phyloP scores from a whole-genome alignment of 2,329 filamentous ascomycete genomes.

The Trichoderma afroharzianum region DNA sequence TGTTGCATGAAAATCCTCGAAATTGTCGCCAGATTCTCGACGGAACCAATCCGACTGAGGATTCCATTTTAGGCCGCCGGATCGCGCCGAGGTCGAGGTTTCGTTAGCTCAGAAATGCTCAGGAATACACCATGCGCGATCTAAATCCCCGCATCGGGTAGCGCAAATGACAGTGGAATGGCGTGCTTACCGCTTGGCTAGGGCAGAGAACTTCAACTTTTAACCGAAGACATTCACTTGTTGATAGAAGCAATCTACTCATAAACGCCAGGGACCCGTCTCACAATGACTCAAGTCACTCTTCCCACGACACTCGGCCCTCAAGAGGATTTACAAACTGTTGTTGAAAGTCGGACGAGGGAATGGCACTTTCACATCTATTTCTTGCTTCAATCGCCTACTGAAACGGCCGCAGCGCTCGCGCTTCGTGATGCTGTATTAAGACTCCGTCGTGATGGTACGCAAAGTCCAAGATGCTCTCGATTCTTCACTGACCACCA shows the following conservation, averaged over 20 bases:
- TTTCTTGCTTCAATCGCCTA: constrained; percentile 31
- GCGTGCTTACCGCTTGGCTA: neutral
- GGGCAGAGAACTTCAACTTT: neutral
- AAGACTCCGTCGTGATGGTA: constrained; percentile 32
- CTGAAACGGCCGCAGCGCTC: constrained; percentile 31
- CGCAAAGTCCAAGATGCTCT: neutral
- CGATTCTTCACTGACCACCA: neutral
- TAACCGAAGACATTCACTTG: neutral
- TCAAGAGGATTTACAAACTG: constrained; percentile 29
- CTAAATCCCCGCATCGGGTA: neutral
- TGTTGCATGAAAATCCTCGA: neutral
- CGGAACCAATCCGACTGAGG: neutral
- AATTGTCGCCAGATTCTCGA: neutral
- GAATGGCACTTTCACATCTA: constrained; percentile 37
- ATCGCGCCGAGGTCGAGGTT: neutral
- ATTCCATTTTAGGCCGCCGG: neutral
- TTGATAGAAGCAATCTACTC: neutral
- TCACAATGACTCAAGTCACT: constrained; percentile 18
- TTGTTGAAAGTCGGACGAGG: constrained; percentile 28
- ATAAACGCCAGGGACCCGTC: neutral
- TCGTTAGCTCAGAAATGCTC: neutral
- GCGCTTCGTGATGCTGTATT: constrained; percentile 33
- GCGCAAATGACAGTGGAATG: neutral
- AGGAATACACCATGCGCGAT: neutral
- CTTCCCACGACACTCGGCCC: constrained; percentile 20